These are phyloP conservation scores for Pseudomassariella vexata DNA, from an alignment of 2,329 filamentous ascomycete genomes.

Conservation along the genomic window DNA sequence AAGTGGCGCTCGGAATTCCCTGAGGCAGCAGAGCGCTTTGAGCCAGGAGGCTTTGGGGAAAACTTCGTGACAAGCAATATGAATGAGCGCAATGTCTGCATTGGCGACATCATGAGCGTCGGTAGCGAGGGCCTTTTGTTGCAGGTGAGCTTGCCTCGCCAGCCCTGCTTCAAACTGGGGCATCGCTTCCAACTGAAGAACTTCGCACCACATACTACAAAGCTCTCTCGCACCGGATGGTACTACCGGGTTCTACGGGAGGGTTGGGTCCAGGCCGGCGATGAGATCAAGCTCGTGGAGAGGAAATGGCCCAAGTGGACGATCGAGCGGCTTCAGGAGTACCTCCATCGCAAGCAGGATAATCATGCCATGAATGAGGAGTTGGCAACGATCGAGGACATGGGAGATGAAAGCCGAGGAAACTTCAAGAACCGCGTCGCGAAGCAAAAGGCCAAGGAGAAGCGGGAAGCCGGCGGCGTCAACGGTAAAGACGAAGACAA, in stretches of 20 bases:
- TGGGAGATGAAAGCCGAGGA: constrained; percentile 42
- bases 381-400: constrained; percentile 42
- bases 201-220: constrained; percentile 53
- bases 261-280: constrained; percentile 49
- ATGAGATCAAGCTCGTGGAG: constrained; percentile 50
- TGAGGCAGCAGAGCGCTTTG: constrained; percentile 42
- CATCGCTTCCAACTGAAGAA: constrained; percentile 59
- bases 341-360: constrained; percentile 47
- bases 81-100: constrained; percentile 61
- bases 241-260: constrained; percentile 56
- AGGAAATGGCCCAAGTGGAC: constrained; percentile 55
- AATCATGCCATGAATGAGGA: constrained; percentile 46
- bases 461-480: constrained; percentile 12
- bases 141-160: constrained; percentile 55
- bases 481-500: constrained; percentile 14
- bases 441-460: constrained; percentile 31
- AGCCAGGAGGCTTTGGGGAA: constrained; percentile 57
- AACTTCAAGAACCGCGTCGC: constrained; percentile 47
- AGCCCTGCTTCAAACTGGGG: constrained; percentile 65
- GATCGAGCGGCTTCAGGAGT: constrained; percentile 57
- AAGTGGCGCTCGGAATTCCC: constrained; percentile 50
- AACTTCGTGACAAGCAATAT: constrained; percentile 53
- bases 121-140: constrained; percentile 40
- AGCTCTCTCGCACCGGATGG: constrained; percentile 56
- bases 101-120: constrained; percentile 46